phyloP scores from a whole-genome alignment of 176 grass and related monocot genomes.

The Lolium perenne region DNA sequence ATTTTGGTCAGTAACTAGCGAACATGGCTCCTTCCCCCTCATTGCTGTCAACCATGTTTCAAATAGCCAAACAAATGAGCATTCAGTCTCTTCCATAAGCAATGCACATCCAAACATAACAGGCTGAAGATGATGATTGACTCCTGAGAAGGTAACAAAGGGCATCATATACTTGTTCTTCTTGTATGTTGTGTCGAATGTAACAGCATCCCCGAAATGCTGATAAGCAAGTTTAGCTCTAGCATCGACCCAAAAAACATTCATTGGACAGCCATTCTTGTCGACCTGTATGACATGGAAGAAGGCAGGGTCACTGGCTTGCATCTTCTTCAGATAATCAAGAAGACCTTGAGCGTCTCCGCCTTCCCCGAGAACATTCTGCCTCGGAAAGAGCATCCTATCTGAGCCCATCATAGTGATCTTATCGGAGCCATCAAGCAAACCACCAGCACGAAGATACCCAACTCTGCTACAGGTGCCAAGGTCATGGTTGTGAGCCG shows the following conservation, averaged over 20 bases:
- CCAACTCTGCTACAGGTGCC: slow-evolving; percentile 69
- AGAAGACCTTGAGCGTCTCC: slow-evolving; percentile 69
- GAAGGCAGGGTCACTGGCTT: slow-evolving; percentile 68
- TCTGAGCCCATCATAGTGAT: slow-evolving; percentile 54
- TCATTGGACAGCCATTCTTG: slow-evolving; percentile 72
- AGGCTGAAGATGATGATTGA: slow-evolving; percentile 92
- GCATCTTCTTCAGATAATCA: slow-evolving; percentile 79
- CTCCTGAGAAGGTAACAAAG: slow-evolving; percentile 78
- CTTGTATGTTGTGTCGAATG: slow-evolving; percentile 86
- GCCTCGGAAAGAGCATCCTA: slow-evolving; percentile 52
- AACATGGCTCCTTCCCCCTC: slow-evolving; percentile 63
- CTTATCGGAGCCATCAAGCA: slow-evolving; percentile 51
- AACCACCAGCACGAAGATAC: slow-evolving; percentile 72
- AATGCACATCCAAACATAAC: slow-evolving; percentile 83
- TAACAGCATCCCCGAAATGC: slow-evolving; percentile 82
- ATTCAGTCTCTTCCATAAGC: slow-evolving; percentile 82
- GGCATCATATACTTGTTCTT: slow-evolving; percentile 95
- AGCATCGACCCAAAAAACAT: slow-evolving; percentile 86
- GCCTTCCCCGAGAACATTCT: slow-evolving; percentile 73
- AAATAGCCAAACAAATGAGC: slow-evolving; percentile 88
- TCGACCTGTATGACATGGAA: slow-evolving; percentile 89
- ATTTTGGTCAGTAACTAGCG: slow-evolving; percentile 83
- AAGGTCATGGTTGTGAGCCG: slow-evolving; percentile 78
- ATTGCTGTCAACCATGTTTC: slow-evolving; percentile 87
- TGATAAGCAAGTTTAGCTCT: slow-evolving; percentile 68